phyloP scores from a whole-genome alignment of 345 rosid species.

The Anacardium occidentale region DNA sequence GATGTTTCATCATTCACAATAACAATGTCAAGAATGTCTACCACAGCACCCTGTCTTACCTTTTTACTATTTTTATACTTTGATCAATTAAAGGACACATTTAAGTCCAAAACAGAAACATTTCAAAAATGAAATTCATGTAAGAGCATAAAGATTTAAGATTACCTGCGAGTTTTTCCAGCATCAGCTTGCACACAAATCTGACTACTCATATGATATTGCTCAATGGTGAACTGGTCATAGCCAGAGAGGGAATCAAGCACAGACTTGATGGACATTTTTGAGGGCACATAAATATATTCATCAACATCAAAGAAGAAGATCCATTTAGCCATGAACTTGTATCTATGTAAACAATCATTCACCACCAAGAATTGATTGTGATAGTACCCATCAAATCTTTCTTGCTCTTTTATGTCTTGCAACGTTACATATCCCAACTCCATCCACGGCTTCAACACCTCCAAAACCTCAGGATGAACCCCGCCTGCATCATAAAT shows the following conservation, averaged over 20 bases:
- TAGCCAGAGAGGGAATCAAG: conserved; percentile 59
- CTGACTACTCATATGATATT: conserved; percentile 75
- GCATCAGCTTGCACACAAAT: conserved; percentile 68
- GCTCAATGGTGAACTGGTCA: conserved; percentile 74
- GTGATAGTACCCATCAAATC: conserved; percentile 93
- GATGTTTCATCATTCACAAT: not conserved
- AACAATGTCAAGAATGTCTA: not conserved
- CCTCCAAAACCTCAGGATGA: conserved; percentile 67
- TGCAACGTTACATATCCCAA: conserved; percentile 79
- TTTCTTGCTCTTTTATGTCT: conserved; percentile 74
- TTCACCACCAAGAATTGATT: conserved; percentile 93
- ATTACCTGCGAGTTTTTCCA: conserved; percentile 65
- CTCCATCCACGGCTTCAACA: conserved; percentile 87
- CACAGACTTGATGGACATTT: conserved; percentile 52
- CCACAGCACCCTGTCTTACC: not conserved
- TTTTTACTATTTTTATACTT: not conserved
- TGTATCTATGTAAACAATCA: conserved; percentile 83
- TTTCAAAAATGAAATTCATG: not conserved
- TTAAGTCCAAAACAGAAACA: not conserved
- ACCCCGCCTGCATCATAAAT: conserved; percentile 90
- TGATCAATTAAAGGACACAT: conserved; percentile 6
- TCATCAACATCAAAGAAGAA: conserved; percentile 94
- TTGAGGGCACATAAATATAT: conserved; percentile 56
- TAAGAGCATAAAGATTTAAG: not conserved
- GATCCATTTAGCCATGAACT: conserved; percentile 75